Conservation (phyloP, 441 rosid genomes). For the Brassica balearica region DNA sequence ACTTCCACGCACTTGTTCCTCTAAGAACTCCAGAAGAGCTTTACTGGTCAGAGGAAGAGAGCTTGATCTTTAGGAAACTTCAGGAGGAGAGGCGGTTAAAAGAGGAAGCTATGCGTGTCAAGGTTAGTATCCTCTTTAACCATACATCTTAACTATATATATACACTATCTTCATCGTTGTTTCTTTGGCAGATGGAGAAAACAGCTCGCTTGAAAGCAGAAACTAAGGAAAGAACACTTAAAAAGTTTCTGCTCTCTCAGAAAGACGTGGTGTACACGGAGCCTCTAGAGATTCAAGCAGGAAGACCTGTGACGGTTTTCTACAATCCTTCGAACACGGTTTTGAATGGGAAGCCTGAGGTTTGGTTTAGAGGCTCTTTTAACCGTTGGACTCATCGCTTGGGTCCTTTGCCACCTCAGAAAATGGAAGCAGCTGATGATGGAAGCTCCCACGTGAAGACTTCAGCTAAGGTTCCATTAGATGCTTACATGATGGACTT, state of each 20-base stretch:
- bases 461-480: conserved; percentile 88
- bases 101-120: conserved; percentile 77
- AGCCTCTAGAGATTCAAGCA: conserved; percentile 85
- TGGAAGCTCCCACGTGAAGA: conserved; percentile 63
- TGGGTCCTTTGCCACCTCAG: conserved; percentile 83
- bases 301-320: conserved; percentile 71
- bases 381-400: conserved; percentile 89
- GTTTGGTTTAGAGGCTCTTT: conserved; percentile 95
- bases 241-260: conserved; percentile 83
- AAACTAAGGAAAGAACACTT: conserved; percentile 75
- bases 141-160: background rate
- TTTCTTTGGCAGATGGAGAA: conserved; percentile 61
- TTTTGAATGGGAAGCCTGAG: conserved; percentile 84
- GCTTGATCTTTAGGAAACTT: conserved; percentile 59
- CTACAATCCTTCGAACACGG: conserved; percentile 85
- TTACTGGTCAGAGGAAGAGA: conserved; percentile 87
- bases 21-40: conserved; percentile 55
- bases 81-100: conserved; percentile 72
- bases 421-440: conserved; percentile 75
- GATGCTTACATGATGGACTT: conserved; percentile 98
- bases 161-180: conserved; percentile 31
- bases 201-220: conserved; percentile 74
- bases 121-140: conserved; percentile 57
- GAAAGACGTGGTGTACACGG: conserved; percentile 83
- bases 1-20: conserved; percentile 82